Base-by-base conservation (phyloP, 2,329 filamentous ascomycete genomes). In the Aureobasidium sp. region DNA sequence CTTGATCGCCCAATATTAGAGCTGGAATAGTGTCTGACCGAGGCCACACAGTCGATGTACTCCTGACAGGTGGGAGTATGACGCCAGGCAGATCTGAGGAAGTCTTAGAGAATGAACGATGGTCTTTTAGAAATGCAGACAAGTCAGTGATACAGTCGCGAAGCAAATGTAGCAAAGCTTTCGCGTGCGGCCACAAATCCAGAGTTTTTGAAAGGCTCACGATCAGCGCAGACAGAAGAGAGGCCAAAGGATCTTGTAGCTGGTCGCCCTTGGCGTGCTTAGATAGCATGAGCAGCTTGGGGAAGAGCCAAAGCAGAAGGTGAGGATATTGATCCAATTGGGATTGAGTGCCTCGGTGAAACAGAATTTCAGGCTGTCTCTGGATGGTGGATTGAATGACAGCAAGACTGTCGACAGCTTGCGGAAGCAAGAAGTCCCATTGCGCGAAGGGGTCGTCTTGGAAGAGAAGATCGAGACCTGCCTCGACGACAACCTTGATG, bases 401-500 rank as follows among this genome's bases (percentile, higher is more conserved):
- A 59, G 85, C 81, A 42, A 95, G 77, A 49, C 88, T 90, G 63
- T 89, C 85, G 30, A 79, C 68, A 1, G 81, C 81, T 61, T 88
- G 83, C 40, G 76, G 69, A 24, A 78, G 71, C 37, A 83, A 69
- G 54, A 79, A 71, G 29, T 75, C 73, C 48, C 68, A 71, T 58
- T 81, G 72, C 55, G 81, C 75, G 64, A 90, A 86, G 2, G 81
- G 83, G 60, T 90, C 81, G 61, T 89, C 80, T 63, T 80, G 76
- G 58, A 78, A 77, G 41, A 87, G 75, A 39, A 77, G 77, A 60
- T 90, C 86, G 11, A 96, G 74, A 19, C 89, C 86, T 55, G 88
- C 86, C 64, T 87, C 84, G 45, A 85, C 78, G 61, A 93, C 86
- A 57, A 95, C 86, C 63, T 87, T 90, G 49, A 95, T 84, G 45